Evolutionary conservation across 75 land plant species (phyloP).

Genomic region (Pinus taeda): DNA sequence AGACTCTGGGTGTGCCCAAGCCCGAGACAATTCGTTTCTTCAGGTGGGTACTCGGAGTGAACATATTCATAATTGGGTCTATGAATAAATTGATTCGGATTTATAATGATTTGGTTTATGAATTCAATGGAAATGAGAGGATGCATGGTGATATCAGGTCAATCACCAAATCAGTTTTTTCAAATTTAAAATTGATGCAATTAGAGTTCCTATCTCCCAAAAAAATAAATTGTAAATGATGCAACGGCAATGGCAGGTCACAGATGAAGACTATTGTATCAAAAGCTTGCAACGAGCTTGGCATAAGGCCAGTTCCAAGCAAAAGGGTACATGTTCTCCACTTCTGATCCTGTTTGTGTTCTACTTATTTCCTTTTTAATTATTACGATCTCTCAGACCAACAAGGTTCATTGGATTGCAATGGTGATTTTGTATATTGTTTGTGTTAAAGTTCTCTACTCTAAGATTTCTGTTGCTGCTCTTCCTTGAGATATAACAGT

Average conservation of each 20-base stretch:
- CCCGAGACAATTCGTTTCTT: constrained; percentile 87
- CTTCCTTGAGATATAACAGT: too few species aligned
- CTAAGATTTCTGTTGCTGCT: too few species aligned
- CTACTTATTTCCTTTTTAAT: neutral
- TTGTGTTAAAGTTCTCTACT: too few species aligned
- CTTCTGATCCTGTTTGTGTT: neutral
- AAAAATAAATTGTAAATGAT: too few species aligned
- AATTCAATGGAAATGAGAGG: neutral
- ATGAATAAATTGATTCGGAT: neutral
- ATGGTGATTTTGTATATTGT: too few species aligned
- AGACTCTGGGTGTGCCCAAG: constrained; percentile 75
- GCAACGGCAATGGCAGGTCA: constrained; percentile 41
- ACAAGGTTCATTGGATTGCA: too few species aligned
- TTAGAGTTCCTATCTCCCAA: neutral
- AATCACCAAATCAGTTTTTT: neutral
- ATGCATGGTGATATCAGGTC: neutral
- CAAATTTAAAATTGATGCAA: neutral
- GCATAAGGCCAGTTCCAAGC: constrained; percentile 74
- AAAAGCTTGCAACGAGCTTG: constrained; percentile 85
- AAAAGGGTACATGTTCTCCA: constrained; percentile 51
- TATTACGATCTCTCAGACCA: too few species aligned
- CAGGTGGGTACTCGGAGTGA: constrained; percentile 45
- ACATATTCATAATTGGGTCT: neutral
- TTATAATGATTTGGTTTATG: neutral
- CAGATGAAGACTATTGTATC: constrained; percentile 92